phyloP scores from a whole-genome alignment of 208 protist genomes.

The Trypanosoma boissoni region DNA sequence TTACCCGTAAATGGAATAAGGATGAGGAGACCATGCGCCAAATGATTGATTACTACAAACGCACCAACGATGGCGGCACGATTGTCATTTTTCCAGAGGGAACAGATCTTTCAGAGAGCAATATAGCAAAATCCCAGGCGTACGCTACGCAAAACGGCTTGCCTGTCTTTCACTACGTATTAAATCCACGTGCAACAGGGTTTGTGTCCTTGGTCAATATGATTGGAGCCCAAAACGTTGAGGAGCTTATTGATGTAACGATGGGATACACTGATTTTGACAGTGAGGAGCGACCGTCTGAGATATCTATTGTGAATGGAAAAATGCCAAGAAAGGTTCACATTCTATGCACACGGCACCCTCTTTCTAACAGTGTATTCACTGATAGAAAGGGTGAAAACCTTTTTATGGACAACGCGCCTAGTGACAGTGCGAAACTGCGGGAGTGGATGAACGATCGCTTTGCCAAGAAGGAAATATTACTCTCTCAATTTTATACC shows the following conservation, averaged over 20 bases:
- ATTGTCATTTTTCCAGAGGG: slow-evolving; percentile 87
- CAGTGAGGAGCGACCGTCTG: slow-evolving; percentile 49
- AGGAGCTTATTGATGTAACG: slow-evolving; percentile 79
- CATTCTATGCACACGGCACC: slow-evolving; percentile 55
- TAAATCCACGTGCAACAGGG: slow-evolving; percentile 81
- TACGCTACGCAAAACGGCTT: slow-evolving; percentile 52
- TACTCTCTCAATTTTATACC: slow-evolving; percentile 68
- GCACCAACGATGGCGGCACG: slow-evolving; percentile 25
- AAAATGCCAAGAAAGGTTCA: slow-evolving; percentile 67
- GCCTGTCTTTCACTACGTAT: slow-evolving; percentile 66
- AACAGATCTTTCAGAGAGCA: slow-evolving; percentile 75
- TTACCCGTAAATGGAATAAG: slow-evolving; percentile 65
- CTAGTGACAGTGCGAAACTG: slow-evolving; percentile 43
- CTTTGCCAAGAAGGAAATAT: slow-evolving; percentile 81
- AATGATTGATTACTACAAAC: slow-evolving; percentile 57
- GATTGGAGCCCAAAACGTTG: slow-evolving; percentile 56
- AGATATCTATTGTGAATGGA: slow-evolving; percentile 70
- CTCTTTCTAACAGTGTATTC: neutral
- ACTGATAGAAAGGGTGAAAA: neutral
- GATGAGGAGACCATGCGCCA: slow-evolving; percentile 61
- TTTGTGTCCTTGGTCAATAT: slow-evolving; percentile 67
- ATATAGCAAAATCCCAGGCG: slow-evolving; percentile 54
- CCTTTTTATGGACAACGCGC: slow-evolving; percentile 7
- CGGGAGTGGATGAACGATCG: slow-evolving; percentile 59
- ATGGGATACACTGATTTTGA: slow-evolving; percentile 80